phyloP scores from a whole-genome alignment of 2,329 filamentous ascomycete species.

The Fusarium sp. region DNA sequence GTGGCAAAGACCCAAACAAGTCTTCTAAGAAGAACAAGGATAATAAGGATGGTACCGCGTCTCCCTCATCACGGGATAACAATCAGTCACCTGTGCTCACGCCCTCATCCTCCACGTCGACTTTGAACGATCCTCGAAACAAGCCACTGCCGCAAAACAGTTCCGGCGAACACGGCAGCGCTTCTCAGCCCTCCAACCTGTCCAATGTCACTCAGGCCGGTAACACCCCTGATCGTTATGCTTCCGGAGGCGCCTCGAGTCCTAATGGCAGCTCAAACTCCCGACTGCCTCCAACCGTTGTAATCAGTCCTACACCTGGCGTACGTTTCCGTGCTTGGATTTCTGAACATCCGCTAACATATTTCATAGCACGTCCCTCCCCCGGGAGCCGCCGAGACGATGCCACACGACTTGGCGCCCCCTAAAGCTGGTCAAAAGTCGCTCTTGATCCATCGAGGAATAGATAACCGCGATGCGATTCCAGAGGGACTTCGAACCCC shows the following conservation, averaged over 20 bases:
- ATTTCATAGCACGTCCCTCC: conserved; percentile 79
- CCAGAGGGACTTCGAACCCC: conserved; percentile 95
- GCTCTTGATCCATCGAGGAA: conserved; percentile 81
- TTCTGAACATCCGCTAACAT: conserved; percentile 1
- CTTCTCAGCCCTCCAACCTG: conserved; percentile 55
- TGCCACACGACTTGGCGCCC: conserved; percentile 96
- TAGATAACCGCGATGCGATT: conserved; percentile 90
- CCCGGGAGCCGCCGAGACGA: conserved; percentile 93
- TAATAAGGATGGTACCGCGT: conserved; percentile 80
- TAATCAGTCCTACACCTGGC: conserved; percentile 94
- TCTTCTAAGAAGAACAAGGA: conserved; percentile 81
- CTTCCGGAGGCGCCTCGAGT: conserved; percentile 50
- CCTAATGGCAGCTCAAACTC: conserved; percentile 51
- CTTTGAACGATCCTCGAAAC: conserved; percentile 85
- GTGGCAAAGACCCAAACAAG: conserved; percentile 88
- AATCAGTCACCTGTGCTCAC: conserved; percentile 75
- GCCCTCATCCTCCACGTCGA: conserved; percentile 88
- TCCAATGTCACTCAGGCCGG: conserved; percentile 53
- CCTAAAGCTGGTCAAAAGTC: conserved; percentile 93
- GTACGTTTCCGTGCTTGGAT: conserved; percentile 63
- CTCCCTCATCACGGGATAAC: conserved; percentile 72
- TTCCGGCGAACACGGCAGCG: conserved; percentile 56
- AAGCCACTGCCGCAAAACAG: conserved; percentile 77
- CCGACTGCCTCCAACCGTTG: conserved; percentile 81
- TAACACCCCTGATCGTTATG: conserved; percentile 57